Evolutionary conservation across 257 asterid species (phyloP).

Genomic region (Coffea eugenioides): DNA sequence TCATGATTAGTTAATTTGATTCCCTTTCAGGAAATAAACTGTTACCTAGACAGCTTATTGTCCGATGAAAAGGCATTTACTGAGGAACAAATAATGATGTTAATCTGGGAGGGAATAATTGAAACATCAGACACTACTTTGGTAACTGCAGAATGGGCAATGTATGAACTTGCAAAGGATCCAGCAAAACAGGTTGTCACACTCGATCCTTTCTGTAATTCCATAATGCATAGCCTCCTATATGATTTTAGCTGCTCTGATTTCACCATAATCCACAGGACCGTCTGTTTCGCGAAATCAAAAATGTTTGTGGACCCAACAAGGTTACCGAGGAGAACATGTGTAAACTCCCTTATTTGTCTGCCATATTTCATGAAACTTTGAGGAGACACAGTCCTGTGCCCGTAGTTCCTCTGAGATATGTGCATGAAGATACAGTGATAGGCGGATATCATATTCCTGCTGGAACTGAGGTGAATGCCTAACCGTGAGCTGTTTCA

Average conservation of each 20-base stretch:
- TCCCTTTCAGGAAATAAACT: conserved; percentile 48
- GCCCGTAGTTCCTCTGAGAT: conserved; percentile 73
- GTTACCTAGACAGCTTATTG: conserved; percentile 64
- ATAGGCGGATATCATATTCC: conserved; percentile 79
- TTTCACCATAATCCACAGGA: conserved; percentile 34
- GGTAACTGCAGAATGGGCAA: conserved; percentile 85
- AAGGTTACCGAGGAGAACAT: conserved; percentile 65
- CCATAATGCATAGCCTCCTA: not conserved
- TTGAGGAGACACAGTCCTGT: conserved; percentile 72
- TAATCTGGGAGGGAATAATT: conserved; percentile 80
- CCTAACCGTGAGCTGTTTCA: not conserved
- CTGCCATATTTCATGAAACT: conserved; percentile 89
- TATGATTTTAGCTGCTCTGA: not conserved
- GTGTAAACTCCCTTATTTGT: conserved; percentile 64
- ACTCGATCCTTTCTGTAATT: not conserved
- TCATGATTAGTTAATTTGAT: not conserved
- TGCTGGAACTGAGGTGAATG: conserved; percentile 69
- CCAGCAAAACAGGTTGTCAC: conserved; percentile 59
- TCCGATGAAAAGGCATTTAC: conserved; percentile 59
- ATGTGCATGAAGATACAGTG: conserved; percentile 71
- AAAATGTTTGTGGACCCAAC: conserved; percentile 50
- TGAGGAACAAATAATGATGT: conserved; percentile 63
- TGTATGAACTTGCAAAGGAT: conserved; percentile 80
- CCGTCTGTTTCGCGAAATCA: conserved; percentile 44
- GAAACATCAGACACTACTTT: conserved; percentile 82